Percentiles rank a stretch among this genome's conserved stretches.
Evolutionary conservation across 768 basidiomycete genomes (phyloP).

Genomic region (Suillus subluteus): DNA sequence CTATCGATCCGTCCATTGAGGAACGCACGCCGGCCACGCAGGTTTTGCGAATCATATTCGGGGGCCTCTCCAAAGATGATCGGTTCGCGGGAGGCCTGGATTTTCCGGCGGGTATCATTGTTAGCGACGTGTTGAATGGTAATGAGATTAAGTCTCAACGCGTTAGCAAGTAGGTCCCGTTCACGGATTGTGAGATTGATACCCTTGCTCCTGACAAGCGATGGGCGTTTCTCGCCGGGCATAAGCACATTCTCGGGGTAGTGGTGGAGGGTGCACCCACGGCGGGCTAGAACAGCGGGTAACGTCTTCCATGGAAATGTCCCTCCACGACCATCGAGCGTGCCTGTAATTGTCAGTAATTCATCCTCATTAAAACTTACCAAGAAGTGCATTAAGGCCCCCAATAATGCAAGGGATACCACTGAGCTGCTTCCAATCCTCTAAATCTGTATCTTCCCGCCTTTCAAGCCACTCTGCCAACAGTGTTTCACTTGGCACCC

Average conservation of each 20-base stretch:
- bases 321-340: background rate
- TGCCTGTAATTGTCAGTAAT: background rate
- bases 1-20: background rate
- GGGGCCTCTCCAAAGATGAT: background rate
- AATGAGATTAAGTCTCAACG: background rate
- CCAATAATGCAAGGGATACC: slow-evolving; percentile 1
- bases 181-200: background rate
- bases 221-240: background rate
- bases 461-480: background rate
- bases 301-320: background rate
- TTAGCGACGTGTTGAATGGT: background rate
- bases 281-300: background rate
- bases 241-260: background rate
- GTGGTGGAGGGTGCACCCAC: background rate
- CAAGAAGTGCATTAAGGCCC: background rate
- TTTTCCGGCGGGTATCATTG: background rate
- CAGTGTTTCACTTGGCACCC: background rate
- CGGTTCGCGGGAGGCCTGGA: background rate
- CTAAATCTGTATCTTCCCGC: background rate
- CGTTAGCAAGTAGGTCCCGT: background rate
- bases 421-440: background rate
- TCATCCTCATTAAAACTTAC: background rate
- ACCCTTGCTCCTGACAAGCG: background rate
- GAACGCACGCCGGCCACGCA: background rate
- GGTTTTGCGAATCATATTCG: background rate